phyloP scores from a whole-genome alignment of 306 rosid genomes.

The Sicyos baderoa region DNA sequence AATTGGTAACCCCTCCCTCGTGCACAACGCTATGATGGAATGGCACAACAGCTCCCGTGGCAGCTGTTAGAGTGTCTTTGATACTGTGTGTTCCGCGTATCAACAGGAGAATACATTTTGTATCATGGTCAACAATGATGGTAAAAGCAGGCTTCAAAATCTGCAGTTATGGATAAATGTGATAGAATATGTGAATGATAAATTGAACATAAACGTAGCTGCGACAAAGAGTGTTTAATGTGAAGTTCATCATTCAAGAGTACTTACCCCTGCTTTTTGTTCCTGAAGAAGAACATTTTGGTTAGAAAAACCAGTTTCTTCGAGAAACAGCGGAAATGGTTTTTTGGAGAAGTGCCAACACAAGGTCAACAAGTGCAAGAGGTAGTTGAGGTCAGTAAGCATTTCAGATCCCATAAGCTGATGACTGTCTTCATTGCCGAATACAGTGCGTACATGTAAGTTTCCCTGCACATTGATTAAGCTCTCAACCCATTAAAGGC shows the following conservation, averaged over 20 bases:
- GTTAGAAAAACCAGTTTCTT: constrained; percentile 67
- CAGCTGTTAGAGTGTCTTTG: constrained; percentile 90
- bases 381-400: constrained; percentile 56
- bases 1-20: constrained; percentile 73
- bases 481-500: constrained; percentile 17
- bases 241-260: constrained; percentile 15
- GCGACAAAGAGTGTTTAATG: neutral
- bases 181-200: too few species aligned
- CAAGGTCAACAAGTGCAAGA: constrained; percentile 60
- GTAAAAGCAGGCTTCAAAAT: constrained; percentile 97
- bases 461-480: constrained; percentile 55
- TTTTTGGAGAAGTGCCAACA: constrained; percentile 97
- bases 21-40: constrained; percentile 80
- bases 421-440: constrained; percentile 63
- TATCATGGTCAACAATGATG: constrained; percentile 52
- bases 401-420: constrained; percentile 61
- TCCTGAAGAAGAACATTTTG: constrained; percentile 84
- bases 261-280: constrained; percentile 92
- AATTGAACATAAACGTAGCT: too few species aligned
- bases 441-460: constrained; percentile 62
- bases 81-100: constrained; percentile 96
- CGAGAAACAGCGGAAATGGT: constrained; percentile 62
- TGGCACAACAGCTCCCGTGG: constrained; percentile 85
- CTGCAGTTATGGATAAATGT: constrained; percentile 32
- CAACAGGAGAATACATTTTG: constrained; percentile 55